Evolutionary conservation across 768 basidiomycete species (phyloP), one percentile per base, ranked within the genome.

Genomic region (Fomitopsis serialis): DNA sequence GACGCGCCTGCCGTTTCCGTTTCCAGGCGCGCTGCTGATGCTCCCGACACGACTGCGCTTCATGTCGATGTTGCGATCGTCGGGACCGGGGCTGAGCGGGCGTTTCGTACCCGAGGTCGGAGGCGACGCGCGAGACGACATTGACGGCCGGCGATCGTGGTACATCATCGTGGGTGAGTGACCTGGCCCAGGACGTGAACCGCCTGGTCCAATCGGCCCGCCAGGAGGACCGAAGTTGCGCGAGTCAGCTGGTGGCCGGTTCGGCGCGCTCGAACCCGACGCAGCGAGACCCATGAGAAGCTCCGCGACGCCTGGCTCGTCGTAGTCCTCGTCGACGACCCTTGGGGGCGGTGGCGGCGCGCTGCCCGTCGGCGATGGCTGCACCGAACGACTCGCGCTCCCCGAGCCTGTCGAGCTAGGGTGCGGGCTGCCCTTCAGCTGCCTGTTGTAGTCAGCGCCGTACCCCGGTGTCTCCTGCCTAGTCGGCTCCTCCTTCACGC

Each of bases 241-340:
- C 27, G 56, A 53, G 58, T 40, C 47, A 52, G 23, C 48, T 48
- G 54, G 55, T 60, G 24, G 52, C 55, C 29, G 58, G 54, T 2
- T 57, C 54, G 32, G 63, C 62, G n/a, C 58, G 57, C 4, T 62
- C 54, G 44, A 66, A 63, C 50, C 62, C 64, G 29, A 58, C 54
- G 27, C 61, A 6, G 29, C 58, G 45, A 97, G 75, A 2, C 78
- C 82, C 69, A 97, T 89, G 32, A 97, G 72, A 0, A 89, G 82
- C 59, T 92, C 92, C 3, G 90, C 83, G n/a, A 84, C 89, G 23
- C 87, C 89, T 67, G n/a, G n/a, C n/a, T 94, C 94, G 61, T 98
- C 94, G 60, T 97, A 97, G 61, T 97, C 89, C 60, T 98, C 94
- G 62, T 97, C 92, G 17, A 95, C 78, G 1, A 80, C 71, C 7